Conservation (phyloP, 768 basidiomycete species). For the Mycena amicta region DNA sequence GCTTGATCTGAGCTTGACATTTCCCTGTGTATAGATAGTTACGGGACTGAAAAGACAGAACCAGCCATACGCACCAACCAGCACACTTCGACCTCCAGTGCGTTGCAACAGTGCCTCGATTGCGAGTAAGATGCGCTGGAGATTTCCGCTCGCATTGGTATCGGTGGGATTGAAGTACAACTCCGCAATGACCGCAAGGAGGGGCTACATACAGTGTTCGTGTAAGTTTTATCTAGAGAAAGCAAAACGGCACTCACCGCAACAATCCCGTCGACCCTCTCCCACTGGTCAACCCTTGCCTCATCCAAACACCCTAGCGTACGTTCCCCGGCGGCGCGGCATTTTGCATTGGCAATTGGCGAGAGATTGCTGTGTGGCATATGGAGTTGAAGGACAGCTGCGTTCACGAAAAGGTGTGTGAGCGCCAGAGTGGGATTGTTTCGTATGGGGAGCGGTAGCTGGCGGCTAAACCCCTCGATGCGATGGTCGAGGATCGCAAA, state of each 20-base stretch:
- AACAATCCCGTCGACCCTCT: conserved; percentile 5
- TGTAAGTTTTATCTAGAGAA: neutral
- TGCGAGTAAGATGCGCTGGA: neutral
- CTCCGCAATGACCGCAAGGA: neutral
- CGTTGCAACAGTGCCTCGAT: neutral
- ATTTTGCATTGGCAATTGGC: neutral
- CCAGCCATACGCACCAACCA: neutral
- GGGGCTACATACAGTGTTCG: neutral
- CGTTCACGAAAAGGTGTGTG: conserved; percentile 2
- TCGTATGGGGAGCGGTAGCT: neutral
- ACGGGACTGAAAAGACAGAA: too few species aligned
- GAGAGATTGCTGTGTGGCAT: neutral
- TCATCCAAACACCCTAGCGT: neutral
- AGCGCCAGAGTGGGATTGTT: neutral
- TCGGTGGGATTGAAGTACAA: neutral
- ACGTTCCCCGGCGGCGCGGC: conserved; percentile 3
- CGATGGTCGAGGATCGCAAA: neutral
- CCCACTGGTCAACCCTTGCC: neutral
- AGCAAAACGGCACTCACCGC: conserved; percentile 6
- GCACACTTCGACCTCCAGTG: neutral
- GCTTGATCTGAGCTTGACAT: too few species aligned
- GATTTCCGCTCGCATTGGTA: neutral
- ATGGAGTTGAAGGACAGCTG: conserved; percentile 9
- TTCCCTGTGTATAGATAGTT: too few species aligned
- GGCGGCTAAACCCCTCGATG: neutral